Conservation (phyloP, 805 yeast species). For the Nematodospora valgi region DNA sequence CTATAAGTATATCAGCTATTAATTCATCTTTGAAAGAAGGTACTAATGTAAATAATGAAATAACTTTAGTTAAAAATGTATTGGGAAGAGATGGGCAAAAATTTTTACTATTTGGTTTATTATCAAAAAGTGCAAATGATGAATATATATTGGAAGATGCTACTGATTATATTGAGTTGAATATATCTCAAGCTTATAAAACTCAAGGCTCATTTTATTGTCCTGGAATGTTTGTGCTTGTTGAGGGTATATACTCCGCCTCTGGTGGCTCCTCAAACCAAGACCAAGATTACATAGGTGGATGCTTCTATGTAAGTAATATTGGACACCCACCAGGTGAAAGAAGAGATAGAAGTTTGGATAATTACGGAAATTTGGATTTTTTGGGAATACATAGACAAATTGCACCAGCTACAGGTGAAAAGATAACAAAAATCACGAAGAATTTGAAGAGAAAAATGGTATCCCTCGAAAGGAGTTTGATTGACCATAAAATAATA, state of each 20-base stretch:
- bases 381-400: conserved; percentile 47
- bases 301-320: conserved; percentile 65
- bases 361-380: conserved; percentile 77
- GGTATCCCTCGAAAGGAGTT: conserved; percentile 51
- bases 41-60: conserved; percentile 20
- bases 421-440: conserved; percentile 52
- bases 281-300: conserved; percentile 30
- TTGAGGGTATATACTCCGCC: conserved; percentile 81
- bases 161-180: conserved; percentile 69
- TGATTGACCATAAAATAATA: conserved; percentile 55
- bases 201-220: conserved; percentile 64
- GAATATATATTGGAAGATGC: conserved; percentile 78
- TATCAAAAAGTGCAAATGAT: conserved; percentile 62
- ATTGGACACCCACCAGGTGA: conserved; percentile 91
- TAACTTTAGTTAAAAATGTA: conserved; percentile 78
- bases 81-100: conserved; percentile 78
- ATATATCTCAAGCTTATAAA: conserved; percentile 58
- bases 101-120: conserved; percentile 75
- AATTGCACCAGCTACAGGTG: conserved; percentile 24
- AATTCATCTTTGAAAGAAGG: conserved; percentile 19
- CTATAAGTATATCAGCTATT: conserved; percentile 42
- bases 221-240: conserved; percentile 72
- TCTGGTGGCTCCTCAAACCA: conserved; percentile 44
- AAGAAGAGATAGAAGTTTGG: conserved; percentile 58
- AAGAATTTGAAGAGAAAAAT: conserved; percentile 53